These are phyloP conservation scores for Blastobotrys robertii DNA, from an alignment of 805 yeast genomes.

Conservation along the genomic window DNA sequence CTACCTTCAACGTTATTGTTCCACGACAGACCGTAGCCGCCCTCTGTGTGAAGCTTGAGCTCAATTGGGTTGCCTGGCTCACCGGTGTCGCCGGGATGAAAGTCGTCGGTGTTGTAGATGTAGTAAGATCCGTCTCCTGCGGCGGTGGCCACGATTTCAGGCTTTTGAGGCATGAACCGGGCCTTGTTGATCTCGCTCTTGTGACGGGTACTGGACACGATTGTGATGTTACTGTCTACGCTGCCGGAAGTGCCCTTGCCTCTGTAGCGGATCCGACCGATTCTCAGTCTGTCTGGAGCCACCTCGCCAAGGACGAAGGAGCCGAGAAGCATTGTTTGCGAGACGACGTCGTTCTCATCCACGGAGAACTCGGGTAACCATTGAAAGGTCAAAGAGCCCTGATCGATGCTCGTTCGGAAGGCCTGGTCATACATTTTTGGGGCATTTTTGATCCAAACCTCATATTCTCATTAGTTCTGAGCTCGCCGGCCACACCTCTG, in stretches of 20 bases:
- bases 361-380: constrained; percentile 42
- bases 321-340: constrained; percentile 42
- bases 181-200: constrained; percentile 60
- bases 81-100: not conserved
- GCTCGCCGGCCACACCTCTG: no score
- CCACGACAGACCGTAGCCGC: constrained; percentile 73
- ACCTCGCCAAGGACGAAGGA: constrained; percentile 36
- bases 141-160: constrained; percentile 43
- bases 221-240: constrained; percentile 3
- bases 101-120: constrained; percentile 18
- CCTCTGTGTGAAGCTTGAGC: constrained; percentile 39
- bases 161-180: constrained; percentile 40
- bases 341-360: constrained; percentile 15
- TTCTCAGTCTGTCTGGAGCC: not conserved
- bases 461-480: no score
- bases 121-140: constrained; percentile 32
- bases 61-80: constrained; percentile 6
- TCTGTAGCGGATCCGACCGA: not conserved
- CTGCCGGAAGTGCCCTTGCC: not conserved
- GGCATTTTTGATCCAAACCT: constrained; percentile 49
- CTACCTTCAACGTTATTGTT: constrained; percentile 30
- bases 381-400: constrained; percentile 50
- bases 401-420: constrained; percentile 39
- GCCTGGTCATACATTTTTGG: constrained; percentile 45
- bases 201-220: constrained; percentile 45